A percentile compares a stretch with the other conserved stretches of the same genome.
Conservation (phyloP, 805 yeast species). For the Sugiyamaella americana region DNA sequence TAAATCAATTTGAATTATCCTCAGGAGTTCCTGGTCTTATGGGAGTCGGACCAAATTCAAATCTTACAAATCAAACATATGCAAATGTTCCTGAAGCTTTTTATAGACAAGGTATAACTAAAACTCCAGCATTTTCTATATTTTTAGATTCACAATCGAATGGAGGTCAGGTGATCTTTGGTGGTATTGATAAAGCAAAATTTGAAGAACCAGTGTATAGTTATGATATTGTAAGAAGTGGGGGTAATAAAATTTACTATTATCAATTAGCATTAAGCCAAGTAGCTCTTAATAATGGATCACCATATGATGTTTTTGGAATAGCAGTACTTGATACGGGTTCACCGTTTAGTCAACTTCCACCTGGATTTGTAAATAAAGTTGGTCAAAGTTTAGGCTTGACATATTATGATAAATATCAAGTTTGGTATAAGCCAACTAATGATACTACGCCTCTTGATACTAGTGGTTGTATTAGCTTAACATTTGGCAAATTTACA, state of each 20-base stretch:
- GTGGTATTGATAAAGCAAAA: constrained; percentile 27
- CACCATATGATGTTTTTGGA: constrained; percentile 17
- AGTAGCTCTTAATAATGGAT: constrained; percentile 17
- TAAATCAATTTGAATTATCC: constrained; percentile 31
- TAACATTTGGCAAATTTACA: constrained; percentile 25
- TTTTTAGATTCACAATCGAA: constrained; percentile 40
- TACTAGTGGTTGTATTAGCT: constrained; percentile 13
- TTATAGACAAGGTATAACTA: constrained; percentile 51
- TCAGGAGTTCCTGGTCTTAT: constrained; percentile 56
- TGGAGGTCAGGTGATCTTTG: constrained; percentile 29
- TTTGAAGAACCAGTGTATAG: constrained; percentile 26
- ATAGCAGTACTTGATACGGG: constrained; percentile 30
- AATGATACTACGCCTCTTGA: constrained; percentile 4
- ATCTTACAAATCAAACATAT: constrained; percentile 40
- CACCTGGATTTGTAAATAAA: constrained; percentile 27
- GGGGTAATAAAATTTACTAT: constrained; percentile 13
- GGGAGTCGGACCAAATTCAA: constrained; percentile 43
- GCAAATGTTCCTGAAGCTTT: constrained; percentile 60
- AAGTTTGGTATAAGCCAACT: constrained; percentile 23
- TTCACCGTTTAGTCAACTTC: constrained; percentile 28
- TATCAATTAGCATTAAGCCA: constrained; percentile 21
- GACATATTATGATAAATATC: constrained; percentile 22
- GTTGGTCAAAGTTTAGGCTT: constrained; percentile 25
- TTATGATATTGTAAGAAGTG: constrained; percentile 17
- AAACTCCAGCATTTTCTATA: constrained; percentile 56